These are phyloP conservation scores for Cornus controversa DNA, from an alignment of 148 eudicot genomes.

Conservation along the genomic window DNA sequence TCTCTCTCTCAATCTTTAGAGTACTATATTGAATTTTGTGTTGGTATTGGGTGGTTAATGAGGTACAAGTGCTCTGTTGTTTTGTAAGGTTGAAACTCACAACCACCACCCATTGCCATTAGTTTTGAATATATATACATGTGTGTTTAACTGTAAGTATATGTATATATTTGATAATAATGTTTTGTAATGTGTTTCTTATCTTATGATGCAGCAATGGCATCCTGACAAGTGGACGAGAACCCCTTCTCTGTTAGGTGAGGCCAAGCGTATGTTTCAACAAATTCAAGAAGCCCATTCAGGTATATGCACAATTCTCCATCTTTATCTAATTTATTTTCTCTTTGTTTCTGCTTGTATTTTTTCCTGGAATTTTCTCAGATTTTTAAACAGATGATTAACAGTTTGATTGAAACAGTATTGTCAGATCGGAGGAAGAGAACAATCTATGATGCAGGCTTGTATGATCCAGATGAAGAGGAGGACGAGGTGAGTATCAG, in stretches of 20 bases:
- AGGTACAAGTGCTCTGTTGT: background rate
- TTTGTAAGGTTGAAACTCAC: background rate
- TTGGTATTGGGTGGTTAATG: no score
- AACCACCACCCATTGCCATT: no score
- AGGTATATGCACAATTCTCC: constrained; percentile 34
- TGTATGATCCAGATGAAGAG: constrained; percentile 64
- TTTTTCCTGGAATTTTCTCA: background rate
- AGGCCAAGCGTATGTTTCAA: constrained; percentile 81
- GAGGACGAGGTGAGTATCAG: constrained; percentile 69
- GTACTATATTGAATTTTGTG: no score
- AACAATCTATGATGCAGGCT: constrained; percentile 65
- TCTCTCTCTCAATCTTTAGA: no score
- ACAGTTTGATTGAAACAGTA: constrained; percentile 41
- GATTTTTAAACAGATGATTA: background rate
- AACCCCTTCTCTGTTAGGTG: constrained; percentile 46
- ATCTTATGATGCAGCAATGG: constrained; percentile 62
- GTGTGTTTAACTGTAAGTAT: background rate
- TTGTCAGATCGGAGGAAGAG: constrained; percentile 68
- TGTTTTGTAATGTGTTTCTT: background rate
- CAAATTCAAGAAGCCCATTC: constrained; percentile 90
- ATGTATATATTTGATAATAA: background rate
- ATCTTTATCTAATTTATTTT: background rate
- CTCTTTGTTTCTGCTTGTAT: background rate
- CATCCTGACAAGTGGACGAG: constrained; percentile 83
- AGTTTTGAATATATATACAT: no score